Evolutionary conservation across 2,329 filamentous ascomycete species (phyloP).

Genomic region (Colletotrichum sp.): DNA sequence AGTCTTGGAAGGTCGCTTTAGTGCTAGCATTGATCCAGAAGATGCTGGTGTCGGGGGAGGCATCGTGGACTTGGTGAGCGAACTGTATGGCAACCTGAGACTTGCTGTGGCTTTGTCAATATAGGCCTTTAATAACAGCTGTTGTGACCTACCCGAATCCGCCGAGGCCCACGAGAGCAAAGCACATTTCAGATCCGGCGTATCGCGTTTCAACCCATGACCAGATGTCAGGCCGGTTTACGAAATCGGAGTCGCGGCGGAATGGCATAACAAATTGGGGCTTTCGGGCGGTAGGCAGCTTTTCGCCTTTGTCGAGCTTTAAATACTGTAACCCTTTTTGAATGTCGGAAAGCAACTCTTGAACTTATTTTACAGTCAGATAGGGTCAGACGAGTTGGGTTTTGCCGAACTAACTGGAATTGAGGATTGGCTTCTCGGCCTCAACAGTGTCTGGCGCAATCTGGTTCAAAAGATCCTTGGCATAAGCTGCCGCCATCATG

Average conservation of each 20-base stretch:
- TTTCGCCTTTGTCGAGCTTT: no score
- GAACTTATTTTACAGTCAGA: not conserved
- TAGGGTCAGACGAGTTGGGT: not conserved
- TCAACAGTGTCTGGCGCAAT: not conserved
- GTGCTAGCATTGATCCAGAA: slow-evolving; percentile 21
- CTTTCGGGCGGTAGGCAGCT: no score
- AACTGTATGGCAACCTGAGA: slow-evolving; percentile 23
- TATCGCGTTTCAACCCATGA: slow-evolving; percentile 9
- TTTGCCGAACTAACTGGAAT: not conserved
- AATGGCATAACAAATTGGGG: slow-evolving; percentile 11
- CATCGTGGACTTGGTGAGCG: slow-evolving; percentile 2
- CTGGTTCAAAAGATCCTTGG: not conserved
- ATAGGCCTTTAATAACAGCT: not conserved
- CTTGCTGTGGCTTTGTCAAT: slow-evolving; percentile 18
- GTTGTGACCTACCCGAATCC: slow-evolving; percentile 16
- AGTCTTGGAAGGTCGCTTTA: slow-evolving; percentile 15
- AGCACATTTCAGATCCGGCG: not conserved
- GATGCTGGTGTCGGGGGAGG: slow-evolving; percentile 1
- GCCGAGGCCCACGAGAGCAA: slow-evolving; percentile 18
- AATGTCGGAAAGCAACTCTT: no score
- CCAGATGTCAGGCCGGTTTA: slow-evolving; percentile 11
- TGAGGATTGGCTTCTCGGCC: not conserved
- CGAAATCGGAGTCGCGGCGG: slow-evolving; percentile 17
- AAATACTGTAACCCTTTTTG: no score
- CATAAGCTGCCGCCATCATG: not conserved